These are phyloP conservation scores for Pinus tabuliformis DNA, from an alignment of 75 land plant genomes.

Conservation along the genomic window DNA sequence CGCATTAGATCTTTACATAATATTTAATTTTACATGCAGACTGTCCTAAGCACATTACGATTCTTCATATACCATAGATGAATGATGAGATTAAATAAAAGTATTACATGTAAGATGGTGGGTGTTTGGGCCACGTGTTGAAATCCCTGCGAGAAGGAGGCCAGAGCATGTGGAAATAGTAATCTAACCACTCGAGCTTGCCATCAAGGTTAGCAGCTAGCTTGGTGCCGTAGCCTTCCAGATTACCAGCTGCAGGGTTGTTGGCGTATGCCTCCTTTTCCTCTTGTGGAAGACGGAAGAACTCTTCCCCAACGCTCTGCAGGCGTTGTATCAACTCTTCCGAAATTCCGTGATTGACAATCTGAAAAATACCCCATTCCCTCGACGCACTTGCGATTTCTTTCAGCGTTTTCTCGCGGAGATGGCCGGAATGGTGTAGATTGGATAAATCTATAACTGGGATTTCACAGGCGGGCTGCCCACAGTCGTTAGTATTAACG, in stretches of 20 bases:
- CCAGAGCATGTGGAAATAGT: conserved; percentile 54
- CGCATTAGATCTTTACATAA: not conserved
- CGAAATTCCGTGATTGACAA: conserved; percentile 40
- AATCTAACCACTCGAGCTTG: conserved; percentile 63
- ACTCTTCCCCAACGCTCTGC: conserved; percentile 20
- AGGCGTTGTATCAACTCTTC: conserved; percentile 15
- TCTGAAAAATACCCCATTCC: conserved; percentile 46
- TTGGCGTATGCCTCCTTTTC: conserved; percentile 57
- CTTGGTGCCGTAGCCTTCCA: conserved; percentile 53
- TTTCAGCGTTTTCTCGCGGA: not conserved
- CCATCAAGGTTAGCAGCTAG: conserved; percentile 37
- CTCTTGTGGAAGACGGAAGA: conserved; percentile 55
- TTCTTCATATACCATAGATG: not conserved
- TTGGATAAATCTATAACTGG: not conserved
- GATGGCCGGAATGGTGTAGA: not conserved
- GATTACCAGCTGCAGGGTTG: conserved; percentile 8
- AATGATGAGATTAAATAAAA: not conserved
- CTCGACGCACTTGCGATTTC: conserved; percentile 9
- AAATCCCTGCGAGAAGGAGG: conserved; percentile 28
- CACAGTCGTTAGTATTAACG: no score
- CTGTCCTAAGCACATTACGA: not conserved
- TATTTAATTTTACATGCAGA: no score
- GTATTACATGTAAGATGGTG: conserved; percentile 7
- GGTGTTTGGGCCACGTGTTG: conserved; percentile 43
- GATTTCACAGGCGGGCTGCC: no score